A percentile compares a stretch with the other conserved stretches of the same genome.
Evolutionary conservation across 495 filamentous ascomycete species (phyloP).

Genomic region (Stereocaulon alpinum): DNA sequence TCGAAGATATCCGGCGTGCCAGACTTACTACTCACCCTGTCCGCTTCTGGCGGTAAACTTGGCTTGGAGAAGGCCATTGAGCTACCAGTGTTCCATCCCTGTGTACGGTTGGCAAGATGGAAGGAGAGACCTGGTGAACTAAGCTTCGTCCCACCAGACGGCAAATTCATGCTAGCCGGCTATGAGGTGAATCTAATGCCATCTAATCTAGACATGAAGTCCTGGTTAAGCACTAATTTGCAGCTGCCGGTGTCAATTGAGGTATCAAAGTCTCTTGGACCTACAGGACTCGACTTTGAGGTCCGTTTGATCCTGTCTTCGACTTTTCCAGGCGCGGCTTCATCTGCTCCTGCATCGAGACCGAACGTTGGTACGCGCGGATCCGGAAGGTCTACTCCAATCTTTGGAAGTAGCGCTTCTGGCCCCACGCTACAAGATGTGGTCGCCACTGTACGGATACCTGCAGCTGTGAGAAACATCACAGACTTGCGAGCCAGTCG

Average conservation of each 20-base stretch:
- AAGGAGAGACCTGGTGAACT: constrained; percentile 78
- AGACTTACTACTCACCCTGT: constrained; percentile 72
- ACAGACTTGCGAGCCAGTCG: constrained; percentile 70
- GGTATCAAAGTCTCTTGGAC: constrained; percentile 67
- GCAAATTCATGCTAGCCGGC: constrained; percentile 84
- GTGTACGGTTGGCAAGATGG: constrained; percentile 79
- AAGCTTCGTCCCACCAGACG: constrained; percentile 91
- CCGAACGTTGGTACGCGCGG: constrained; percentile 27
- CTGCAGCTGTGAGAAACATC: constrained; percentile 73
- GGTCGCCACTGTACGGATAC: constrained; percentile 70
- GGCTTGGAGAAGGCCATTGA: constrained; percentile 59
- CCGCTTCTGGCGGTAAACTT: constrained; percentile 57
- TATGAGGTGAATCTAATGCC: constrained; percentile 91
- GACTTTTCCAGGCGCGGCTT: constrained; percentile 40
- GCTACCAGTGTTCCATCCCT: constrained; percentile 94
- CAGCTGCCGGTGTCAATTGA: constrained; percentile 75
- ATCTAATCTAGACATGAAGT: constrained; percentile 36
- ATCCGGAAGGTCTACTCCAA: constrained; percentile 50
- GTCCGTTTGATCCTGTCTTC: constrained; percentile 63
- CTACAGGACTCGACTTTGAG: constrained; percentile 73
- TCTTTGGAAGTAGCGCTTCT: constrained; percentile 42
- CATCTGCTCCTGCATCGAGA: constrained; percentile 27
- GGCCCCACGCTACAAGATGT: constrained; percentile 68
- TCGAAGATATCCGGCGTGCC: constrained; percentile 91
- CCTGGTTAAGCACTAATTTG: constrained; percentile 47